These are phyloP conservation scores for Pseudogymnoascus sp. DNA, from an alignment of 2,329 filamentous ascomycete genomes.

Conservation along the genomic window DNA sequence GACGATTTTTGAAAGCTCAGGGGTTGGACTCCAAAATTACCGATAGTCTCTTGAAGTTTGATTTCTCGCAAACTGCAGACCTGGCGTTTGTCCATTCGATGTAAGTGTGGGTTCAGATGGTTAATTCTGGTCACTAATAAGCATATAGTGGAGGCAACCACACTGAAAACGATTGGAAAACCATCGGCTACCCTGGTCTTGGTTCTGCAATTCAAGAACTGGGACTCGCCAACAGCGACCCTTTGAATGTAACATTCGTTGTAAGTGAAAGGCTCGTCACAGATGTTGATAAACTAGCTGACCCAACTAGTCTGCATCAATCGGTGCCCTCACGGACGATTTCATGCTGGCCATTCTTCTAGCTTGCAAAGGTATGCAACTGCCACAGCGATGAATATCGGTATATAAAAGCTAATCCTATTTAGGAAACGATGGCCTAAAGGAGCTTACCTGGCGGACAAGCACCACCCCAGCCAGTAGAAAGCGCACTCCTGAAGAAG, in stretches of 20 bases:
- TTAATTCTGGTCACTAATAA: slow-evolving; percentile 4
- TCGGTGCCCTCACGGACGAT: slow-evolving; percentile 66
- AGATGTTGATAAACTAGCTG: background rate
- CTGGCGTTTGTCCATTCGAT: slow-evolving; percentile 82
- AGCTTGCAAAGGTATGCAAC: slow-evolving; percentile 45
- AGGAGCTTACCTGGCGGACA: slow-evolving; percentile 35
- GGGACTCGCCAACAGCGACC: slow-evolving; percentile 47
- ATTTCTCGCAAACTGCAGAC: slow-evolving; percentile 65
- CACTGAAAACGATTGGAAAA: slow-evolving; percentile 38
- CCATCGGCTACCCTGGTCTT: slow-evolving; percentile 68
- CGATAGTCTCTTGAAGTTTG: slow-evolving; percentile 65
- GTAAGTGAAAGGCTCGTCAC: slow-evolving; percentile 35
- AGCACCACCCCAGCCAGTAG: slow-evolving; percentile 15
- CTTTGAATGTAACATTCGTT: slow-evolving; percentile 66
- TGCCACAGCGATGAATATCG: background rate
- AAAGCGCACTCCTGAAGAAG: slow-evolving; percentile 16
- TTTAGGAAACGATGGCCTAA: slow-evolving; percentile 39
- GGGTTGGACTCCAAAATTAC: slow-evolving; percentile 58
- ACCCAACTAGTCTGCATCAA: slow-evolving; percentile 59
- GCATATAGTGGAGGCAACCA: slow-evolving; percentile 48
- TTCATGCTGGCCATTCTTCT: slow-evolving; percentile 56
- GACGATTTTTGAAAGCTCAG: slow-evolving; percentile 62
- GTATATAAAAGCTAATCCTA: slow-evolving; percentile 7
- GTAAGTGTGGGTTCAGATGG: slow-evolving; percentile 40
- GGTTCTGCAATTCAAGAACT: slow-evolving; percentile 58